These are phyloP conservation scores for Guadua angustifolia DNA, from an alignment of 176 grass and related monocot species.

Conservation along the genomic window DNA sequence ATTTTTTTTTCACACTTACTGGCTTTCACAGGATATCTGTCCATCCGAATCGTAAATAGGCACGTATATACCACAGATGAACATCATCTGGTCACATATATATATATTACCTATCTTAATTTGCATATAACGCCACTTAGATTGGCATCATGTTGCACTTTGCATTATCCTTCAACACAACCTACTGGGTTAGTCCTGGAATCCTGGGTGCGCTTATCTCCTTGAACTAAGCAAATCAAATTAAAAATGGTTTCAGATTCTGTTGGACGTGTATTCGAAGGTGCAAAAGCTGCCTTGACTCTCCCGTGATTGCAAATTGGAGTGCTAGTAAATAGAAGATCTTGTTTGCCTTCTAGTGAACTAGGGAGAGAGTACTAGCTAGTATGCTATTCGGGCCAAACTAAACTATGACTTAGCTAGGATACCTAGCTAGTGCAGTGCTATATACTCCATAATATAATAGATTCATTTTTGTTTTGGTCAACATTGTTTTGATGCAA, in stretches of 20 bases:
- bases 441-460: too few relatives aligned
- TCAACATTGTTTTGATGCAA: neutral
- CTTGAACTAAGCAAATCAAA: neutral
- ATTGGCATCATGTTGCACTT: neutral
- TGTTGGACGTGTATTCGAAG: neutral
- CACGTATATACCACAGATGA: too few relatives aligned
- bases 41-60: too few relatives aligned
- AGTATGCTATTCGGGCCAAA: neutral
- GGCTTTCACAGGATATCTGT: too few relatives aligned
- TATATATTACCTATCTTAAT: neutral
- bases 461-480: neutral
- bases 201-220: neutral
- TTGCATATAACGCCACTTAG: neutral
- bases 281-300: neutral
- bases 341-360: neutral
- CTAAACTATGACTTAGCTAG: neutral
- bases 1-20: neutral
- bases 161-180: neutral
- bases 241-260: neutral
- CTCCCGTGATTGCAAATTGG: neutral
- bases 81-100: too few relatives aligned
- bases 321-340: neutral
- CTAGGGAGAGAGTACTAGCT: neutral
- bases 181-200: neutral
- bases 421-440: neutral